Evolutionary conservation across 1,139 yeast genomes (phyloP).

Genomic region (Saccharomyces hybrid): DNA sequence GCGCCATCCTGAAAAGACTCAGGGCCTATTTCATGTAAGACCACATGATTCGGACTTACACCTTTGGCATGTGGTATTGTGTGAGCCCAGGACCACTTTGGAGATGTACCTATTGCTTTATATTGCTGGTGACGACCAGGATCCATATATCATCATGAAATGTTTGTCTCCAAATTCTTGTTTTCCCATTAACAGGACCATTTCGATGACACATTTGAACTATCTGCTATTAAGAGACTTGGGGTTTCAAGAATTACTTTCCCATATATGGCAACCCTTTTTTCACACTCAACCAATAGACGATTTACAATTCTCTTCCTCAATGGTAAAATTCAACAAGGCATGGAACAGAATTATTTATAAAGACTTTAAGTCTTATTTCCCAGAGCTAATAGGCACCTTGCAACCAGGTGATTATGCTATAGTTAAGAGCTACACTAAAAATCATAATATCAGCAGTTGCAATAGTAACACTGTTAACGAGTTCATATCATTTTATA

Average conservation of each 20-base stretch:
- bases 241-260: slow-evolving; percentile 22
- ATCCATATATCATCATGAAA: slow-evolving; percentile 18
- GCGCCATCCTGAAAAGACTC: slow-evolving; percentile 6
- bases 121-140: slow-evolving; percentile 13
- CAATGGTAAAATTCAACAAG: slow-evolving; percentile 7
- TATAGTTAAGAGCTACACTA: slow-evolving; percentile 12
- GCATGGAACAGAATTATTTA: slow-evolving; percentile 30
- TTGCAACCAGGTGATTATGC: slow-evolving; percentile 22
- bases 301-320: slow-evolving; percentile 2
- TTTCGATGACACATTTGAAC: slow-evolving; percentile 22
- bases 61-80: slow-evolving; percentile 27
- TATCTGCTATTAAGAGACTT: slow-evolving; percentile 10
- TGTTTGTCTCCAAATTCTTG: slow-evolving; percentile 26
- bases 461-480: background rate
- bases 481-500: background rate
- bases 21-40: slow-evolving; percentile 13
- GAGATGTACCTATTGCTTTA: slow-evolving; percentile 24
- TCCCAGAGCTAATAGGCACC: slow-evolving; percentile 25
- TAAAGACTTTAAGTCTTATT: slow-evolving; percentile 22
- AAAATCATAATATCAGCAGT: slow-evolving; percentile 6
- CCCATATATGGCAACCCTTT: slow-evolving; percentile 17
- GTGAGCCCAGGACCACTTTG: slow-evolving; percentile 11
- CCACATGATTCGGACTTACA: slow-evolving; percentile 30
- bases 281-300: slow-evolving; percentile 5
- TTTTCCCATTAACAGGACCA: slow-evolving; percentile 24